Base-by-base conservation (phyloP, 441 rosid genomes). In the Kokia cookei region DNA sequence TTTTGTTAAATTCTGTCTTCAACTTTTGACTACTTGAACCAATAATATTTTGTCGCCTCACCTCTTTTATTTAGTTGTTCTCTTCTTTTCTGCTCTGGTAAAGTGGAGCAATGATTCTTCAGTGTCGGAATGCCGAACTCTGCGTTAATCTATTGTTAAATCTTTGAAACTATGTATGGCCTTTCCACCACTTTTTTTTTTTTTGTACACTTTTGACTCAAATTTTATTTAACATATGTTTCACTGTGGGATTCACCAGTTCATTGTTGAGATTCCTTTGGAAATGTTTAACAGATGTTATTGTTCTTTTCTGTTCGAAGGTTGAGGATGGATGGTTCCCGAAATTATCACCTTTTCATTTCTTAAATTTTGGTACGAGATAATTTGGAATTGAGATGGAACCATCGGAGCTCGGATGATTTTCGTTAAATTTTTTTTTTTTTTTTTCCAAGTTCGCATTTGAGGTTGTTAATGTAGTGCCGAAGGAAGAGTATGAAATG, bases 81-180 rank as follows among this genome's bases (percentile, higher is more conserved):
- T 73, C 79, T 58, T 69, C 74, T 71, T 82, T 81, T 80, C 83
- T 79, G 82, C 81, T 79, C 84, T 72, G 77, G 69, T 76, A 68
- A 79, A 83, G 55, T 69, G 65, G 84, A 82, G 87, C 77, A 79
- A 73, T 82, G 86, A 84, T 82, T 79, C 59, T 71, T 81, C 78
- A 78, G 81, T 66, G 51, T 45, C 65, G 73, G 82, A 78, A 73
- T 57, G 65, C 77, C 15, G 74, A 78, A 71, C 77, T 57, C 76
- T 76, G 78, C 78, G 26, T 60, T 75, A 65, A 76, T 81, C 81
- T 78, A 29, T 78, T 86, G 80, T 71, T 76, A 57, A 76, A 73
- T 77, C 59, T 75, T 59, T 79, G 54, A 74, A 77, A 83, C 78
- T 47, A 61, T 77, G 88, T 80, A 82, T 77, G 79, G 77, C 80